These are phyloP conservation scores for Beauveria bassiana DNA, from an alignment of 2,329 filamentous ascomycete species.

Conservation along the genomic window DNA sequence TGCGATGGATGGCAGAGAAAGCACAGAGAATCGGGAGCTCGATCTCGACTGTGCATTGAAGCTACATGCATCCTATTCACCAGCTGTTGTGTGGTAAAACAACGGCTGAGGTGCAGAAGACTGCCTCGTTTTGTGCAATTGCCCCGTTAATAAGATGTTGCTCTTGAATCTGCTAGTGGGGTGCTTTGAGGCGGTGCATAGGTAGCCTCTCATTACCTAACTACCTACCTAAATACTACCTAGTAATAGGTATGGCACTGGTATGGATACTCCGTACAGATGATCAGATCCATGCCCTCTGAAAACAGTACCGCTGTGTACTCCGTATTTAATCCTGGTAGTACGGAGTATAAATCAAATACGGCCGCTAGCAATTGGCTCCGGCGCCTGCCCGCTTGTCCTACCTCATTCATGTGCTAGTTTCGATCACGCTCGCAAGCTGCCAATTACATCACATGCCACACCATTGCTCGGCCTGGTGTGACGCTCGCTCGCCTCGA, in stretches of 20 bases:
- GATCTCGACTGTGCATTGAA: neutral
- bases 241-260: too few species aligned
- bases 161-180: neutral
- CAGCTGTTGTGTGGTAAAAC: neutral
- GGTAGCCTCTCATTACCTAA: too few species aligned
- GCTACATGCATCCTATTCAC: neutral
- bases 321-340: too few species aligned
- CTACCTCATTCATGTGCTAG: neutral
- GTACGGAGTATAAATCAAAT: too few species aligned
- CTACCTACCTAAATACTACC: too few species aligned
- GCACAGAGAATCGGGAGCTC: neutral
- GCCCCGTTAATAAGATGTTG: neutral
- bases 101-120: neutral
- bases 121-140: neutral
- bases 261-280: too few species aligned
- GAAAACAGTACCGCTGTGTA: too few species aligned
- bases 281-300: too few species aligned
- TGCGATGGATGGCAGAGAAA: too few species aligned
- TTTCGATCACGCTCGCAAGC: neutral
- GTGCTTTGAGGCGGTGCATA: neutral
- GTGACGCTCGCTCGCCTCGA: neutral
- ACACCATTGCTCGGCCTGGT: slow-evolving; percentile 1
- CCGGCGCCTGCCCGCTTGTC: neutral
- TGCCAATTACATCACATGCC: slow-evolving; percentile 18
- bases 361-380: neutral